Percentiles rank a stretch among this genome's conserved stretches.
phyloP scores from a whole-genome alignment of 2,329 filamentous ascomycete genomes.

The Malbranchea zuffiana region DNA sequence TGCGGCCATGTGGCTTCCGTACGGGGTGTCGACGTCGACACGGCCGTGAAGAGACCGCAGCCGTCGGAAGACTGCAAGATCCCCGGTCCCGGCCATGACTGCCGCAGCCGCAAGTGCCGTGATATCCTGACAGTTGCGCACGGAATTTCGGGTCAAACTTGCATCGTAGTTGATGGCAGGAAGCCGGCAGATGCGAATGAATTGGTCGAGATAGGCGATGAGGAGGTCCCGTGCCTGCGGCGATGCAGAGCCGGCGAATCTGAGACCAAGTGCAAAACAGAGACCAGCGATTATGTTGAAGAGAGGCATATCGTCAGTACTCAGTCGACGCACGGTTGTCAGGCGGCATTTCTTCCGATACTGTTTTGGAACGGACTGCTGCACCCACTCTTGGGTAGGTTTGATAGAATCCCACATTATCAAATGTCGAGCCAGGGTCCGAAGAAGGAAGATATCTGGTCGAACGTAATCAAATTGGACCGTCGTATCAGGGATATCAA shows the following conservation, averaged over 20 bases:
- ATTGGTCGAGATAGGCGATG: conserved; percentile 73
- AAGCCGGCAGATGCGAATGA: conserved; percentile 64
- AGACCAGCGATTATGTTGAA: conserved; percentile 86
- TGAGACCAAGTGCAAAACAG: conserved; percentile 62
- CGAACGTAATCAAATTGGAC: conserved; percentile 92
- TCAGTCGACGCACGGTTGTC: conserved; percentile 49
- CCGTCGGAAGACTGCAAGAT: conserved; percentile 71
- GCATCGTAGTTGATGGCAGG: conserved; percentile 62
- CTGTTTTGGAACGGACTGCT: conserved; percentile 56
- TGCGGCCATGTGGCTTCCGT: conserved; percentile 84
- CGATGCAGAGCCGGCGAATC: conserved; percentile 63
- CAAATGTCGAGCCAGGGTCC: conserved; percentile 78
- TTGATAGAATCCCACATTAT: conserved; percentile 86
- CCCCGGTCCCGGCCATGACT: conserved; percentile 93
- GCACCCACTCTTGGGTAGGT: conserved; percentile 63
- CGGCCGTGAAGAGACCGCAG: conserved; percentile 80
- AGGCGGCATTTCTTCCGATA: conserved; percentile 57
- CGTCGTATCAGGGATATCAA: conserved; percentile 81
- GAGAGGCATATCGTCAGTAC: conserved; percentile 77
- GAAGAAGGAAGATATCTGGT: conserved; percentile 80
- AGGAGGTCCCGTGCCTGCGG: conserved; percentile 65
- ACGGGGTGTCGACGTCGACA: conserved; percentile 71
- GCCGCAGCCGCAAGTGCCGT: conserved; percentile 70
- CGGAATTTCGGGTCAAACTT: conserved; percentile 68
- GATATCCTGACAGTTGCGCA: conserved; percentile 83